Evolutionary conservation across 2,329 filamentous ascomycete species (phyloP), one percentile per base, ranked within the genome.

Genomic region (Magnaporthiopsis rhizophila): DNA sequence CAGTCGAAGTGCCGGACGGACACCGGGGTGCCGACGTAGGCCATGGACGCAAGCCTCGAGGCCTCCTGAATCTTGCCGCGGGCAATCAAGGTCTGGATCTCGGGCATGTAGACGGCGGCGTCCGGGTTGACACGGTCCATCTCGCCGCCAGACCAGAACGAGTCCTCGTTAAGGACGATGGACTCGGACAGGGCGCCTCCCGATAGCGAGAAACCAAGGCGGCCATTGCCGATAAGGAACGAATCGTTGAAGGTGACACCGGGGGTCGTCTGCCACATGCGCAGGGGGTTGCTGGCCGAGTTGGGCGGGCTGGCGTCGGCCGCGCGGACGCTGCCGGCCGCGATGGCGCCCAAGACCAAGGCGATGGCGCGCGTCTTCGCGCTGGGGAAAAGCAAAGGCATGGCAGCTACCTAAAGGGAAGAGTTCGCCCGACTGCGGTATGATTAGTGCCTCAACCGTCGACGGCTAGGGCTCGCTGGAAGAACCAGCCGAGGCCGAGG

Each of bases 151-250:
- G 74, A 76, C 75, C 74, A 77, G 3, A 76, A 71, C 9, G 75
- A 76, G 64, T 79, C 76, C 66, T 79, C 77, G 59, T 78, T 79
- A 28, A 79, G 68, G 53, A 73, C 71, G 11, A 79, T 68, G 45
- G 74, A 67, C 64, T 79, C 77, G 3, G 71, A 74, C 45, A 71
- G 67, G 13, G 75, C 74, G 60, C 73, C 72, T 24, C 77, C 77
- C 65, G 77, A 75, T 30, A 79, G 68, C 75, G 78, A 78, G 56
- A 61, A 64, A 26, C 65, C 65, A 15, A 66, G 62, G 57, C 77
- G 73, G n/a, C 78, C 78, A 65, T 79, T 80, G 11, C 78, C 77
- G 62, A 82, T 74, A 26, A 77, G 78, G 3, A 79, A 68, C 26
- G 77, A 79, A 72, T 72, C 80, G 28, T 65, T 61, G 59, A 24